phyloP scores from a whole-genome alignment of 192 early-diverging fungal genomes.

The Umbelopsis sp. region DNA sequence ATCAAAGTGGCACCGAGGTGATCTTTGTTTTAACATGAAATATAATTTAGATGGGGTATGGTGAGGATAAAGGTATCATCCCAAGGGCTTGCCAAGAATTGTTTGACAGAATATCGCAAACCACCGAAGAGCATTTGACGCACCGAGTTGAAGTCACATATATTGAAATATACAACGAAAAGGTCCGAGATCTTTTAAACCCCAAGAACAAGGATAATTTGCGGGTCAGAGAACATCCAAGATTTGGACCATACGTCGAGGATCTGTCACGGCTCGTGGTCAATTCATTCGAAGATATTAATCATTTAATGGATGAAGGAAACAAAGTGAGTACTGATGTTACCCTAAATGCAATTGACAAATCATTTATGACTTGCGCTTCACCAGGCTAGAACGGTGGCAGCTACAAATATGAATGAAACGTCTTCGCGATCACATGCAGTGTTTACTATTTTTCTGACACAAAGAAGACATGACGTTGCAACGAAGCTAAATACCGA shows the following conservation, averaged over 20 bases:
- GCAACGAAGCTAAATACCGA: conserved; percentile 61
- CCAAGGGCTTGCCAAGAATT: conserved; percentile 80
- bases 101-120: conserved; percentile 64
- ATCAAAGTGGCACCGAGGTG: neutral
- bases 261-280: conserved; percentile 87
- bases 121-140: conserved; percentile 39
- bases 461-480: conserved; percentile 56
- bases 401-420: conserved; percentile 94
- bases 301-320: conserved; percentile 74
- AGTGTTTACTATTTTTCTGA: conserved; percentile 77
- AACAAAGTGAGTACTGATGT: no score
- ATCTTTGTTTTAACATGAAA: neutral
- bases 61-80: conserved; percentile 83
- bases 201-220: conserved; percentile 70
- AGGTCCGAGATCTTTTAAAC: conserved; percentile 79
- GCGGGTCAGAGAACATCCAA: conserved; percentile 81
- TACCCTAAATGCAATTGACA: conserved; percentile 3
- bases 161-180: conserved; percentile 92
- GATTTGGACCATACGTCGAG: conserved; percentile 87
- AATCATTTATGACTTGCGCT: neutral
- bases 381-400: conserved; percentile 80
- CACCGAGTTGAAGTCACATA: conserved; percentile 84
- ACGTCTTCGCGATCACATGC: conserved; percentile 88
- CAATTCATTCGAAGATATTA: conserved; percentile 67
- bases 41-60: conserved; percentile 61